A percentile compares a stretch with the other conserved stretches of the same genome.
These are phyloP conservation scores for Vickermania ingenoplastis DNA, from an alignment of 208 protist species.

Conservation along the genomic window DNA sequence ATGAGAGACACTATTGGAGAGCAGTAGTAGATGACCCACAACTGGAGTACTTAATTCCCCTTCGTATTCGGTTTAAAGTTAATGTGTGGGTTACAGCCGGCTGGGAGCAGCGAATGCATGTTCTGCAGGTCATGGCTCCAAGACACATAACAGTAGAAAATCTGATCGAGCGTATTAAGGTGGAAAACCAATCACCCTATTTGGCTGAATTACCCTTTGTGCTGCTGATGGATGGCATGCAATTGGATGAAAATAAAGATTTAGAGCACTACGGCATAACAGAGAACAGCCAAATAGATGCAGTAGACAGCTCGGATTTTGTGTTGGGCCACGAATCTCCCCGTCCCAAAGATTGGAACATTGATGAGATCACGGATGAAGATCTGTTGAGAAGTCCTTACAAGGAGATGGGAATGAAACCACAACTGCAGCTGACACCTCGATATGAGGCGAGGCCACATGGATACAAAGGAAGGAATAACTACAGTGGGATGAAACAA, in stretches of 20 bases:
- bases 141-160: slow-evolving; percentile 53
- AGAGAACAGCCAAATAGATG: slow-evolving; percentile 63
- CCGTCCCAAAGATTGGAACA: slow-evolving; percentile 71
- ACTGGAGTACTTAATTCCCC: slow-evolving; percentile 52
- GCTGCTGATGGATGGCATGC: slow-evolving; percentile 58
- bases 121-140: slow-evolving; percentile 64
- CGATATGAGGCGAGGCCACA: slow-evolving; percentile 71
- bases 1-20: slow-evolving; percentile 82
- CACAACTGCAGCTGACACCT: slow-evolving; percentile 50
- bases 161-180: slow-evolving; percentile 51
- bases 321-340: slow-evolving; percentile 38
- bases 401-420: slow-evolving; percentile 84
- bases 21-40: slow-evolving; percentile 75
- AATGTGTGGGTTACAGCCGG: slow-evolving; percentile 71
- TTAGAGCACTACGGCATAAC: slow-evolving; percentile 46
- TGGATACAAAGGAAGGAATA: slow-evolving; percentile 61
- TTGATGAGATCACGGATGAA: slow-evolving; percentile 68
- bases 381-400: slow-evolving; percentile 47
- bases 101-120: slow-evolving; percentile 71
- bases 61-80: slow-evolving; percentile 74
- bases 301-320: slow-evolving; percentile 64
- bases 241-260: slow-evolving; percentile 40
- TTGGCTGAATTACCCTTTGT: slow-evolving; percentile 52
- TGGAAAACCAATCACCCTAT: slow-evolving; percentile 83
- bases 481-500: slow-evolving; percentile 81